phyloP scores from a whole-genome alignment of 768 basidiomycete species.

The Suillus tomentosus region DNA sequence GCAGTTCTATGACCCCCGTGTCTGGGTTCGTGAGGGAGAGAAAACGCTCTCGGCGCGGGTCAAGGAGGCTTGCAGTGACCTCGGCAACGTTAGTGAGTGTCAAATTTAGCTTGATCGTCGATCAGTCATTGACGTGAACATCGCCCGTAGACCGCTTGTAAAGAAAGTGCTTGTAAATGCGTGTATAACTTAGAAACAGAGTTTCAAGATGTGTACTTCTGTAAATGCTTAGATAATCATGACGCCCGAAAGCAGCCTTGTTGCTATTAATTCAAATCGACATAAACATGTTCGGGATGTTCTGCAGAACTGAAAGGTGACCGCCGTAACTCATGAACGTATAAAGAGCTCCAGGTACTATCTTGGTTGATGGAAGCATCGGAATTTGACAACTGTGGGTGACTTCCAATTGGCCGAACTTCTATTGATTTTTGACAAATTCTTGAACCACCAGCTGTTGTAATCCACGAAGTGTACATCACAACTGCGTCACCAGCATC shows the following conservation, averaged over 20 bases:
- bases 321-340: not conserved
- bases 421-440: not conserved
- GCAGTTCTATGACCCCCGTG: slow-evolving; percentile 91
- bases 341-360: not conserved
- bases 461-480: not conserved
- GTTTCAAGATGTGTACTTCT: not conserved
- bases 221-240: not conserved
- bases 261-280: slow-evolving; percentile 1
- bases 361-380: not conserved
- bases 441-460: not conserved
- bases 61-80: slow-evolving; percentile 90
- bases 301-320: not conserved
- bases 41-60: slow-evolving; percentile 87
- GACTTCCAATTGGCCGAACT: not conserved
- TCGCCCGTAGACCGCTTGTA: slow-evolving; percentile 23
- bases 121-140: slow-evolving; percentile 14
- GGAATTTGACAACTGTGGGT: slow-evolving; percentile 4
- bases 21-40: slow-evolving; percentile 99
- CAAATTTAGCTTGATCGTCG: not conserved
- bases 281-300: not conserved
- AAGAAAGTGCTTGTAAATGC: not conserved
- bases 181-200: not conserved
- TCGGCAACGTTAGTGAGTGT: slow-evolving; percentile 65
- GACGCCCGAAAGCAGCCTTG: not conserved
- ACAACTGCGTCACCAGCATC: not conserved